These are phyloP conservation scores for Sporothrix brunneoviolacea DNA, from an alignment of 2,329 filamentous ascomycete species.

Conservation along the genomic window DNA sequence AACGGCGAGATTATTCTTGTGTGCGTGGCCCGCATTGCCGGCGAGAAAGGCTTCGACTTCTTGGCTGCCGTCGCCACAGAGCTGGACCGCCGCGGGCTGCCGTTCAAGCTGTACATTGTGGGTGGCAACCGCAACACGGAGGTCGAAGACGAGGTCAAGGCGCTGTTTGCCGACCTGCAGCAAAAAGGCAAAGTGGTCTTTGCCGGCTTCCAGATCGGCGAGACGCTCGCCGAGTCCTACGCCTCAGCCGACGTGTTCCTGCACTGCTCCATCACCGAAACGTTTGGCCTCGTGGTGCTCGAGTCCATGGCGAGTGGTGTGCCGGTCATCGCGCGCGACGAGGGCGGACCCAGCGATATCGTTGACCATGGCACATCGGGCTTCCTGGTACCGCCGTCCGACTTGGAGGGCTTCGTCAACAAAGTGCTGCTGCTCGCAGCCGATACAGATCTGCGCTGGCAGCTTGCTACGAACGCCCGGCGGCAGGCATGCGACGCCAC, in stretches of 20 bases:
- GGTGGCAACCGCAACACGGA: conserved; percentile 60
- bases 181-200: conserved; percentile 53
- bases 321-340: conserved; percentile 61
- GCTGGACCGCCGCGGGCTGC: conserved; percentile 47
- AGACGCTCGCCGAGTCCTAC: conserved; percentile 57
- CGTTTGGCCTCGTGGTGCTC: conserved; percentile 63
- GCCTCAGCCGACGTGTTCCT: conserved; percentile 64
- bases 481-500: conserved; percentile 55
- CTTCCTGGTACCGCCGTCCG: conserved; percentile 53
- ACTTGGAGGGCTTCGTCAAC: conserved; percentile 51
- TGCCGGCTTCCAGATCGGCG: conserved; percentile 57
- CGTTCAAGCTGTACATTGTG: conserved; percentile 60
- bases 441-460: conserved; percentile 36
- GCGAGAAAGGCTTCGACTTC: conserved; percentile 66
- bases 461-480: conserved; percentile 43
- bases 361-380: conserved; percentile 53
- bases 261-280: conserved; percentile 66
- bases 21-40: conserved; percentile 60
- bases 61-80: conserved; percentile 48
- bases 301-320: conserved; percentile 67
- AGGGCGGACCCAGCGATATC: conserved; percentile 63
- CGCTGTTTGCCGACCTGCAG: conserved; percentile 47
- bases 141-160: conserved; percentile 55
- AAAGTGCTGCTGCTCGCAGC: conserved; percentile 44
- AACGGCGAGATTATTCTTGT: conserved; percentile 58